A percentile compares a stretch with the other conserved stretches of the same genome.
These are phyloP conservation scores for Artemisia argyi DNA, from an alignment of 129 eudicot species.

Conservation along the genomic window DNA sequence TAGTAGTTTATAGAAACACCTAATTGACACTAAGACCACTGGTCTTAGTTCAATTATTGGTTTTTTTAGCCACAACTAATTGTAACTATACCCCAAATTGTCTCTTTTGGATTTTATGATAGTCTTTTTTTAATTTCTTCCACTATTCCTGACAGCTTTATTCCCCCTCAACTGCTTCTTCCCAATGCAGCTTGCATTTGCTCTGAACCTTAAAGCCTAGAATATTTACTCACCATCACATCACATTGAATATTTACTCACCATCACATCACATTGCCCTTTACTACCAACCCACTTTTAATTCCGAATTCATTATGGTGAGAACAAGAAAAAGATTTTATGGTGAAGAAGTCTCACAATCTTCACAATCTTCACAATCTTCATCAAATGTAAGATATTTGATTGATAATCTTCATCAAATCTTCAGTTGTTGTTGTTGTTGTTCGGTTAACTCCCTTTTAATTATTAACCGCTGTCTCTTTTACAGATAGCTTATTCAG, in stretches of 20 bases:
- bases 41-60: no score
- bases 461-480: background rate
- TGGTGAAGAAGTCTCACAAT: constrained; percentile 16
- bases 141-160: background rate
- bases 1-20: no score
- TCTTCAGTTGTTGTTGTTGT: background rate
- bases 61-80: no score
- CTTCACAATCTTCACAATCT: constrained; percentile 15
- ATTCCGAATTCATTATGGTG: background rate
- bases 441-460: background rate
- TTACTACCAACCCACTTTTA: background rate
- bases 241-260: no score
- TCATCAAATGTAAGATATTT: constrained; percentile 5
- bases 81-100: no score
- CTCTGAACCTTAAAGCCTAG: no score
- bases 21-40: no score
- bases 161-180: background rate
- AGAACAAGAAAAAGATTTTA: constrained; percentile 14
- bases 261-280: no score
- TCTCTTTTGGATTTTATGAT: background rate
- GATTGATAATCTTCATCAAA: constrained; percentile 3
- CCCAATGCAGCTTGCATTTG: background rate
- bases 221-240: no score
- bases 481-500: background rate
- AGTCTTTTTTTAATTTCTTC: background rate